Conservation (phyloP, 1,284 basidiomycete species). For the Singerocomus rubriflavus region DNA sequence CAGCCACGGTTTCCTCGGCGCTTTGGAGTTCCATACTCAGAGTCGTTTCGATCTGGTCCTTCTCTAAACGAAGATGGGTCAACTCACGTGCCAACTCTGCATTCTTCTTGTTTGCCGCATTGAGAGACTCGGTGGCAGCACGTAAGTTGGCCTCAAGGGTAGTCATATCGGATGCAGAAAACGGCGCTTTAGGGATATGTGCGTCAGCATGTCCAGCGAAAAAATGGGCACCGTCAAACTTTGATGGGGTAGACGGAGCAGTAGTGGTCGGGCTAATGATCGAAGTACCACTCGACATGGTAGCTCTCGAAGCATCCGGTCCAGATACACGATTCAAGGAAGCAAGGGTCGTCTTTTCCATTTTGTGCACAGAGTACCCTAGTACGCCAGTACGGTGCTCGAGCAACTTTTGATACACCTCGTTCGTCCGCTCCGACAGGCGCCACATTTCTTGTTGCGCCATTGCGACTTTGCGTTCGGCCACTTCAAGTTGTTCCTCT, state of each 20-base stretch:
- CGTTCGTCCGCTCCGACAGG: constrained; percentile 57
- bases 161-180: constrained; percentile 38
- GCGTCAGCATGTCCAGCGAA: constrained; percentile 75
- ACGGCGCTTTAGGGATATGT: constrained; percentile 42
- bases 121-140: constrained; percentile 52
- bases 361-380: constrained; percentile 61
- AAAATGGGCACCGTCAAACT: constrained; percentile 78
- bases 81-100: constrained; percentile 60
- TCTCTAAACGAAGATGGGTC: constrained; percentile 57
- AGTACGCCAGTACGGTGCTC: constrained; percentile 79
- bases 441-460: constrained; percentile 70
- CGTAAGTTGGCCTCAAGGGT: constrained; percentile 58
- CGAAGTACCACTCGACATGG: constrained; percentile 49
- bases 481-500: constrained; percentile 65
- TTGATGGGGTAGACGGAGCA: constrained; percentile 44
- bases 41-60: constrained; percentile 59
- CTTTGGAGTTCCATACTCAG: constrained; percentile 62
- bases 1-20: constrained; percentile 58
- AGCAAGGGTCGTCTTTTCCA: constrained; percentile 58
- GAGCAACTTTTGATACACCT: constrained; percentile 58
- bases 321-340: constrained; percentile 26
- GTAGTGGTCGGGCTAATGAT: constrained; percentile 53
- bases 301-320: constrained; percentile 48
- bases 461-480: constrained; percentile 62
- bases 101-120: constrained; percentile 57